These are phyloP conservation scores for Neofusicoccum sp. DNA, from an alignment of 2,329 filamentous ascomycete genomes.

Conservation along the genomic window DNA sequence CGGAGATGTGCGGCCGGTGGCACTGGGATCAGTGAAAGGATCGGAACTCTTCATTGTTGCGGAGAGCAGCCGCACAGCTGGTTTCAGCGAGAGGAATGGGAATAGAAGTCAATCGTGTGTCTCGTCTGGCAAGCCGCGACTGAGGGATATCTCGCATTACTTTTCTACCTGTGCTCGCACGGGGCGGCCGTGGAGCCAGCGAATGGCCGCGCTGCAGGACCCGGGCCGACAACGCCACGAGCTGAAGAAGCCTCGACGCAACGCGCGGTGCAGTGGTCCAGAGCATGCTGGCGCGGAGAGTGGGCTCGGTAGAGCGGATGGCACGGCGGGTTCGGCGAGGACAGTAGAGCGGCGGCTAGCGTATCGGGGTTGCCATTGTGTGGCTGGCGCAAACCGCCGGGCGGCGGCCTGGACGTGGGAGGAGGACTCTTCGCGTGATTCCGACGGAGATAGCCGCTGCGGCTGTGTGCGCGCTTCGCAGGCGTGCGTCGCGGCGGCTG, in stretches of 20 bases:
- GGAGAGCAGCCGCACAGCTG: not conserved
- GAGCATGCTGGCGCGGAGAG: not conserved
- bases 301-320: not conserved
- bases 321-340: too few relatives aligned
- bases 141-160: not conserved
- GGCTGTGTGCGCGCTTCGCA: not conserved
- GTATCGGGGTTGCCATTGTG: constrained; percentile 28
- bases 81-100: not conserved
- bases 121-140: not conserved
- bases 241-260: not conserved
- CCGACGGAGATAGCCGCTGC: not conserved
- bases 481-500: not conserved
- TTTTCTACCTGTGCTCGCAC: not conserved
- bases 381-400: constrained; percentile 29
- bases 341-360: constrained; percentile 8
- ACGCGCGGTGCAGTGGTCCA: not conserved
- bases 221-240: not conserved
- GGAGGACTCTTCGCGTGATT: not conserved
- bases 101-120: not conserved
- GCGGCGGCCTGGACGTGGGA: too few relatives aligned
- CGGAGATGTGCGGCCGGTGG: not conserved
- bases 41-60: constrained; percentile 10
- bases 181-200: not conserved
- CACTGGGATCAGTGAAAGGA: not conserved
- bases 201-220: not conserved